phyloP scores from a whole-genome alignment of 176 grass and related monocot genomes.

The Carex myosuroides region DNA sequence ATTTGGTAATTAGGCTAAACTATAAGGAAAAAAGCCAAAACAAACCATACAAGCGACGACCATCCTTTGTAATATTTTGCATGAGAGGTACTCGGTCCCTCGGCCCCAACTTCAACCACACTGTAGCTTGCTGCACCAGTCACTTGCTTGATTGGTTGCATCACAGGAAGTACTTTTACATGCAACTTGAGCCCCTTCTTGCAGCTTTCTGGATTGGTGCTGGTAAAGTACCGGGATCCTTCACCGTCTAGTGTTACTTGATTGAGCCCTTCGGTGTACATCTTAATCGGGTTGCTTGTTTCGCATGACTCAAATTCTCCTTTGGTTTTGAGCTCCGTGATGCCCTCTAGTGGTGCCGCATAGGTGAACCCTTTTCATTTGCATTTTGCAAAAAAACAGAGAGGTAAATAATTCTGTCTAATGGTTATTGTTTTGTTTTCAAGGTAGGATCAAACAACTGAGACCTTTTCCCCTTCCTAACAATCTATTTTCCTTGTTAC shows the following conservation, averaged over 20 bases:
- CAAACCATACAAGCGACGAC: constrained; percentile 7
- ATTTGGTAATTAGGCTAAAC: neutral
- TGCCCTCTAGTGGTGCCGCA: constrained; percentile 10
- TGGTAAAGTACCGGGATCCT: constrained; percentile 42
- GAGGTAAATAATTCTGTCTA: neutral
- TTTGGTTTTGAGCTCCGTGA: constrained; percentile 28
- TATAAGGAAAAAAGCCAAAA: constrained; percentile 11
- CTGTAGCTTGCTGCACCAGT: neutral
- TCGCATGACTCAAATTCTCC: constrained; percentile 27
- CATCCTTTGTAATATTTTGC: neutral
- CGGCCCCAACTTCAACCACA: neutral
- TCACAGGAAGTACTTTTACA: constrained; percentile 25
- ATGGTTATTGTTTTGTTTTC: neutral
- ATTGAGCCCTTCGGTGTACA: constrained; percentile 41
- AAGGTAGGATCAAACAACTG: neutral
- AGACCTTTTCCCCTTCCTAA: neutral
- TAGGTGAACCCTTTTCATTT: constrained; percentile 35
- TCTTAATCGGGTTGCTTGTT: constrained; percentile 21
- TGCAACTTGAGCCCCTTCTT: constrained; percentile 42
- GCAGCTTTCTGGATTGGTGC: constrained; percentile 29
- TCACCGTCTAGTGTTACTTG: constrained; percentile 24
- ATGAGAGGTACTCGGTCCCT: constrained; percentile 14
- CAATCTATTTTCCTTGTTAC: too few species aligned
- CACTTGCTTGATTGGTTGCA: neutral
- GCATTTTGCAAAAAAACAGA: neutral